Conservation (phyloP, 2,329 filamentous ascomycete genomes). For the Xylariales sp. region DNA sequence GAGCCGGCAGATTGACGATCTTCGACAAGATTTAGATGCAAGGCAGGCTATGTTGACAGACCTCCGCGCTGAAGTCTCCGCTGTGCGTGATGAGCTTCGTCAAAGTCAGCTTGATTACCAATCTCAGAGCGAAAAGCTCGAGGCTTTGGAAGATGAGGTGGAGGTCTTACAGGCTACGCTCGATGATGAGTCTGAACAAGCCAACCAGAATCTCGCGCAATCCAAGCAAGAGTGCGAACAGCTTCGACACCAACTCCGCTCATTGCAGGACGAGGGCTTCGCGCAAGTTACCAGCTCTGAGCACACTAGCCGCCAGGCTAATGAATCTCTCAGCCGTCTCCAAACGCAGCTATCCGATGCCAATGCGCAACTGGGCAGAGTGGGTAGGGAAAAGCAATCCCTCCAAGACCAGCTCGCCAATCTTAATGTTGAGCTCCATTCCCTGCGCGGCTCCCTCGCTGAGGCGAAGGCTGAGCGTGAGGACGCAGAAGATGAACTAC, state of each 20-base stretch:
- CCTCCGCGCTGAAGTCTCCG: slow-evolving; percentile 61
- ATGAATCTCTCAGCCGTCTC: slow-evolving; percentile 44
- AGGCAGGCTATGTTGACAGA: slow-evolving; percentile 63
- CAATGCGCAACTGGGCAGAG: slow-evolving; percentile 51
- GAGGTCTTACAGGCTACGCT: slow-evolving; percentile 64
- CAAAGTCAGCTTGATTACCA: slow-evolving; percentile 61
- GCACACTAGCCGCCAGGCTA: slow-evolving; percentile 5
- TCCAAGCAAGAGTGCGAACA: slow-evolving; percentile 40
- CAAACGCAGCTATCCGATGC: slow-evolving; percentile 55
- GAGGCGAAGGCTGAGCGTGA: slow-evolving; percentile 63
- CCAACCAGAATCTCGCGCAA: slow-evolving; percentile 40
- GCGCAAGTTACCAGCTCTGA: slow-evolving; percentile 4
- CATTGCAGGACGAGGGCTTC: slow-evolving; percentile 14
- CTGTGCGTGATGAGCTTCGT: slow-evolving; percentile 66
- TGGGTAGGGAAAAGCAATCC: slow-evolving; percentile 55
- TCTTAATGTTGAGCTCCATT: slow-evolving; percentile 56
- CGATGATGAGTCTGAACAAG: slow-evolving; percentile 61
- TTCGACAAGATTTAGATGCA: slow-evolving; percentile 66
- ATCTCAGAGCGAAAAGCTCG: slow-evolving; percentile 58
- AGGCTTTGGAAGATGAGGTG: slow-evolving; percentile 71
- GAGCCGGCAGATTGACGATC: slow-evolving; percentile 67
- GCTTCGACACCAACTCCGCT: slow-evolving; percentile 28
- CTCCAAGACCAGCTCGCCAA: slow-evolving; percentile 60
- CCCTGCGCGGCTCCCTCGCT: slow-evolving; percentile 50
- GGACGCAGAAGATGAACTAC: slow-evolving; percentile 59